Evolutionary conservation across 2,329 filamentous ascomycete genomes (phyloP).

Genomic region (Teratosphaeria gauchensis): DNA sequence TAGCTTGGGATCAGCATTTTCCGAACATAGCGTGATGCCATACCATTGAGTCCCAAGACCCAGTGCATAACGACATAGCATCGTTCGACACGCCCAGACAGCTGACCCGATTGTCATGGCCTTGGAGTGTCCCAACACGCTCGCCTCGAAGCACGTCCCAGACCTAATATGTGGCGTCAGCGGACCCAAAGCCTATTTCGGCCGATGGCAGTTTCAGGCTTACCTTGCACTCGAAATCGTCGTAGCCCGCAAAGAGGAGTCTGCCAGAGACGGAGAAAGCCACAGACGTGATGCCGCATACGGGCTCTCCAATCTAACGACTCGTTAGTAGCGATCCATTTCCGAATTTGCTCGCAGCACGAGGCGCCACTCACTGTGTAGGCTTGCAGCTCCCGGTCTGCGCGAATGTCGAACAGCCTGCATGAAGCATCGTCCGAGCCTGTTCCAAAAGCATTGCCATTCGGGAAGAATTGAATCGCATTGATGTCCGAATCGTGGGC

Average conservation of each 20-base stretch:
- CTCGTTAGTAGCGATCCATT: not conserved
- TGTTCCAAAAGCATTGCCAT: constrained; percentile 95
- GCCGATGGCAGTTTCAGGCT: constrained; percentile 19
- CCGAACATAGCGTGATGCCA: constrained; percentile 31
- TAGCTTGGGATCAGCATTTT: not conserved
- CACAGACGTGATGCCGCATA: constrained; percentile 96
- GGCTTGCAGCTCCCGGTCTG: constrained; percentile 68
- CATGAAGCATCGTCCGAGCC: constrained; percentile 97
- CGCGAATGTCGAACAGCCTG: constrained; percentile 93
- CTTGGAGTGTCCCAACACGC: constrained; percentile 91
- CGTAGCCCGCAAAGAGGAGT: constrained; percentile 91
- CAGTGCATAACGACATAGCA: constrained; percentile 96
- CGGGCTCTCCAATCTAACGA: constrained; percentile 80
- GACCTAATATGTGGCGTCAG: constrained; percentile 49
- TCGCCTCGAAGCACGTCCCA: constrained; percentile 97
- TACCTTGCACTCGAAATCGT: constrained; percentile 99
- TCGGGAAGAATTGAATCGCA: constrained; percentile 98
- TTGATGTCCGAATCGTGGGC: constrained; percentile 99
- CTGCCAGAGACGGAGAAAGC: constrained; percentile 95
- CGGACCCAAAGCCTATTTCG: not conserved
- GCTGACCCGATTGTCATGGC: constrained; percentile 97
- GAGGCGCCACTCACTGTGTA: constrained; percentile 47
- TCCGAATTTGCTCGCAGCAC: not conserved
- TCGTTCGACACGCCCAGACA: constrained; percentile 98
- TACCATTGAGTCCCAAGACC: constrained; percentile 98